Base-by-base conservation (phyloP, 2,329 filamentous ascomycete genomes). In the Thermochaetoides dissita region DNA sequence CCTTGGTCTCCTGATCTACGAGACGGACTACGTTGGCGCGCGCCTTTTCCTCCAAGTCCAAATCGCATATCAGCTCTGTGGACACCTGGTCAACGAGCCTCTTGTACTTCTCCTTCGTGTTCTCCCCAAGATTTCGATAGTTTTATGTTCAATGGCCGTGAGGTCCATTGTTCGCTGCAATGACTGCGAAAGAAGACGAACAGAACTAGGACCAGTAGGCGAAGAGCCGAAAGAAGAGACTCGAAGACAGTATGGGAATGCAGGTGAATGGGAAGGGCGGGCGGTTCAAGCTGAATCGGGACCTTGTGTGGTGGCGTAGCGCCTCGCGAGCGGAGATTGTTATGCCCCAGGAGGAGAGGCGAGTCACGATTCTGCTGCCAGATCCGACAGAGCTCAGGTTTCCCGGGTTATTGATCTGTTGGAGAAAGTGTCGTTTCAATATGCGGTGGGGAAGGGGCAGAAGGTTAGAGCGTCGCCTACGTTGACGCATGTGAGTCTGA, bases 161-260 rank as follows among this genome's bases (percentile, higher is more conserved):
- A n/a, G n/a, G n/a, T n/a, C n/a, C n/a, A n/a, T n/a, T n/a, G n/a
- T n/a, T n/a, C n/a, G n/a, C n/a, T n/a, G n/a, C n/a, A n/a, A n/a
- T n/a, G n/a, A n/a, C n/a, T n/a, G n/a, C n/a, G n/a, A n/a, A n/a
- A n/a, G n/a, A 79, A 28, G 83, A 85, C 30, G 85, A 93, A 53
- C 81, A 86, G 51, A 89, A 89, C 56, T 88, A 87, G 57, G 68
- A 93, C 3, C 77, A 83, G n/a, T 83, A 88, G 64, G 85, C 84
- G 3, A 88, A 87, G 48, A 84, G 80, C 5, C 71, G 84, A 1
- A 83, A 88, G 63, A 89, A 87, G 66, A 88, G 86, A 57, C 69
- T 93, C 1, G 84, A 93, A 43, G 80, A 91, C 43, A 69, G 84
- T 6, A 83, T 79, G 76, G 86, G 85, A 0, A 59, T 93, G 52